Conservation (phyloP, 257 asterid species). For the Plantago ovata region DNA sequence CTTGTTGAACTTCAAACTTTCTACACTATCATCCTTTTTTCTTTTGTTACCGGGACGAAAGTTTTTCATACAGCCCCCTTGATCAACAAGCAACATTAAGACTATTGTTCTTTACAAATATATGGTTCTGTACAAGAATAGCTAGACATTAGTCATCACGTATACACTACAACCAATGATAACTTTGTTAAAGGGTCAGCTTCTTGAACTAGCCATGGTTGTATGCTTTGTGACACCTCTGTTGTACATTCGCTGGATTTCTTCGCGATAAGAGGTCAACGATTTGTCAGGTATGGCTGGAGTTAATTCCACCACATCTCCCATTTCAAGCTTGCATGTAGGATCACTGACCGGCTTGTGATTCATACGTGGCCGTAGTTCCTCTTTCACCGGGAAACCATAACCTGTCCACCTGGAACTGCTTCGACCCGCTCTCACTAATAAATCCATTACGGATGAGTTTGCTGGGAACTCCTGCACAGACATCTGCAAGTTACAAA, state of each 20-base stretch:
- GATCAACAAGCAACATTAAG: no score
- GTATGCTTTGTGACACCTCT: constrained; percentile 33
- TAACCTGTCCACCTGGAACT: constrained; percentile 55
- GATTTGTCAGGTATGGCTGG: constrained; percentile 85
- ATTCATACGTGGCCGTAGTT: constrained; percentile 79
- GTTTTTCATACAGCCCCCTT: no score
- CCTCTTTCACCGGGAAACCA: constrained; percentile 73
- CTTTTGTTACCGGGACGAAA: no score
- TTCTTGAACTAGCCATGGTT: constrained; percentile 44
- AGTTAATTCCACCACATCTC: constrained; percentile 87
- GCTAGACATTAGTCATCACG: not conserved
- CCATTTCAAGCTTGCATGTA: constrained; percentile 75
- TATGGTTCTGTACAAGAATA: constrained; percentile 44
- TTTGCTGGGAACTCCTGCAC: constrained; percentile 81
- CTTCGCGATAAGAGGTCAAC: constrained; percentile 69
- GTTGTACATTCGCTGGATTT: constrained; percentile 92
- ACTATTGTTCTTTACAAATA: constrained; percentile 37
- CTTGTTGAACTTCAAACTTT: no score
- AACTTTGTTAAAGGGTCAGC: constrained; percentile 33
- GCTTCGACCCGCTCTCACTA: constrained; percentile 65
- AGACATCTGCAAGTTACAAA: constrained; percentile 68
- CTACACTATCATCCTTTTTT: no score
- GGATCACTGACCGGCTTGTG: constrained; percentile 66
- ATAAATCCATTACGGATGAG: constrained; percentile 69
- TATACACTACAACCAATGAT: constrained; percentile 9